Evolutionary conservation across 192 early-diverging fungal genomes (phyloP).

Genomic region (Coemansia sp.): DNA sequence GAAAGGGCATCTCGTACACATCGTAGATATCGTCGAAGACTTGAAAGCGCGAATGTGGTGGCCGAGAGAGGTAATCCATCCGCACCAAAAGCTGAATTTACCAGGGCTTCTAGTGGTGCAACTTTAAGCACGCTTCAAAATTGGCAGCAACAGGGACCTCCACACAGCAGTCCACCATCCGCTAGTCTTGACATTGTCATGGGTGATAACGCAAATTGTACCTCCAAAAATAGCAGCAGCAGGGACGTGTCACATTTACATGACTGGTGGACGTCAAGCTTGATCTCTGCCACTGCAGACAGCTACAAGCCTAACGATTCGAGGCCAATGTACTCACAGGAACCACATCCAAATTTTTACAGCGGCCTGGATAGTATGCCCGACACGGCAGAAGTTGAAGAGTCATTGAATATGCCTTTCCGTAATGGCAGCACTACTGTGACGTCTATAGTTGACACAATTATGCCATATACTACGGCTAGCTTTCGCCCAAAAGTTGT

Average conservation of each 20-base stretch:
- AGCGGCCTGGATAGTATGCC: slow-evolving; percentile 34
- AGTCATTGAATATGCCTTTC: not conserved
- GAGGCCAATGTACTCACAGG: slow-evolving; percentile 33
- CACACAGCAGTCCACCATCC: not conserved
- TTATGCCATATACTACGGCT: not conserved
- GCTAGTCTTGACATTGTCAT: not conserved
- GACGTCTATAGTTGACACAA: not conserved
- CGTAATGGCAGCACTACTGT: not conserved
- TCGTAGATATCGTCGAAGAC: slow-evolving; percentile 32
- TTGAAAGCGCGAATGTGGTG: not conserved
- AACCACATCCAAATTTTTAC: slow-evolving; percentile 5
- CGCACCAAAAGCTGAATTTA: not conserved
- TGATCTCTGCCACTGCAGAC: slow-evolving; percentile 1
- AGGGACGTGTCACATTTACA: not conserved
- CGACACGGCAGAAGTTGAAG: slow-evolving; percentile 11
- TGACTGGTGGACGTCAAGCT: slow-evolving; percentile 39
- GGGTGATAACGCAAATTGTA: not conserved
- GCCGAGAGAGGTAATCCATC: not conserved
- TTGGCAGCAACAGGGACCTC: not conserved
- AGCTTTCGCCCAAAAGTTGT: not conserved
- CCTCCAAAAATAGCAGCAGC: not conserved
- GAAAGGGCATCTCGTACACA: slow-evolving; percentile 19
- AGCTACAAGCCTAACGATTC: slow-evolving; percentile 4
- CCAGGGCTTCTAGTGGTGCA: not conserved
- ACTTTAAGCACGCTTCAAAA: not conserved